Evolutionary conservation across 1,139 yeast species (phyloP), one percentile per base, ranked within the genome.

Genomic region (Saccharomyces hybrid): DNA sequence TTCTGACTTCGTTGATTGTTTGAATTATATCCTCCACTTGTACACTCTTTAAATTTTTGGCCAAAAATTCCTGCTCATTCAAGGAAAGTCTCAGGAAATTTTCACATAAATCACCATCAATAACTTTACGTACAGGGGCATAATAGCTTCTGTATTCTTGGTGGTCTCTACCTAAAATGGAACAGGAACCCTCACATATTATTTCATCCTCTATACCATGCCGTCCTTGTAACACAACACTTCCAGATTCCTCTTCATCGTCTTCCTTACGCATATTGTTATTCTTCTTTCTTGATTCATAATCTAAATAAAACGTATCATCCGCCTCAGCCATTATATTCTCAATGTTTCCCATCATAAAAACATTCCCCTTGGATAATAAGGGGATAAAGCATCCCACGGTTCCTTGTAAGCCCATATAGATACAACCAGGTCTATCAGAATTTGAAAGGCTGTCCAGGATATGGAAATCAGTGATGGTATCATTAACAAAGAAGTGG

Each of bases 71-170:
- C 51, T 65, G 66, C 50, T 65, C 69, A 25, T 57, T 48, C 1
- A 56, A 48, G 1, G 59, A 52, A 16, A 64, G 49, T 6, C 44
- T 48, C 25, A 61, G 42, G 47, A 59, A 67, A 13, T 55, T 52
- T 63, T 89, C 97, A 52, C 93, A 75, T 30, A 88, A 73, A 68
- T 93, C 98, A 9, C 99, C 99, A 70, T 93, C 98, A 49, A 93
- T 77, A 2, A 88, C 83, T 54, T 82, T 79, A 60, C 83, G 84
- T 5, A 79, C 81, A 0, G 97, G 97, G 23, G 82, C 83, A 65
- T 88, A 89, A 65, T 85, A 86, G 52, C 97, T 79, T 52, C 97
- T 74, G 66, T 78, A 90, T 58, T 79, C 79, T 60, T 80, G 59
- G 56, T 84, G 88, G 60, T 86, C 88, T 55, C 93, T 76, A 0